phyloP scores from a whole-genome alignment of 208 protist genomes.

The Trypanosoma melophagium region DNA sequence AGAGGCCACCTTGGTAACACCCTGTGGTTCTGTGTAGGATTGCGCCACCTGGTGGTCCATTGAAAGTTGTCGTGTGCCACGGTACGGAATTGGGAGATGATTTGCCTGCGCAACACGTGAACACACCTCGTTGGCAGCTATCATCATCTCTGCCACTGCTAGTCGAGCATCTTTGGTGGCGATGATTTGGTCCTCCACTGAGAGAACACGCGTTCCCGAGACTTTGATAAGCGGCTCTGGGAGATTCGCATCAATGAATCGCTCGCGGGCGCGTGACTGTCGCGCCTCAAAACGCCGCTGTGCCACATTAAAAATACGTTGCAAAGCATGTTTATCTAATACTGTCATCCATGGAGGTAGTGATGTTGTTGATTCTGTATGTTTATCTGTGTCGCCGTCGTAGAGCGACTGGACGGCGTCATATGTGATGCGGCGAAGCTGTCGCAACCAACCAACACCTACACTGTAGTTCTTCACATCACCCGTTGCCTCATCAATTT shows the following conservation, averaged over 20 bases:
- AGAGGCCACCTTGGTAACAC: slow-evolving; percentile 47
- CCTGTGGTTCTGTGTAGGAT: slow-evolving; percentile 59
- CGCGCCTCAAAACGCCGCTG: slow-evolving; percentile 44
- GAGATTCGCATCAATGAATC: slow-evolving; percentile 53
- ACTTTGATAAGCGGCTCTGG: slow-evolving; percentile 81
- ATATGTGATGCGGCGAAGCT: slow-evolving; percentile 87
- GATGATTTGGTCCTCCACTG: slow-evolving; percentile 73
- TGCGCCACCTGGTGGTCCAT: slow-evolving; percentile 73
- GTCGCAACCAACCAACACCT: slow-evolving; percentile 66
- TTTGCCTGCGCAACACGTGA: slow-evolving; percentile 82
- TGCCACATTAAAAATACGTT: slow-evolving; percentile 59
- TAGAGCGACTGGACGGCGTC: slow-evolving; percentile 76
- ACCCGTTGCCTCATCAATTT: slow-evolving; percentile 63
- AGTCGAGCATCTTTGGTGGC: slow-evolving; percentile 79
- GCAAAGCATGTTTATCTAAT: slow-evolving; percentile 40
- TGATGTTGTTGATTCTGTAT: background rate
- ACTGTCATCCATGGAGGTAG: slow-evolving; percentile 56
- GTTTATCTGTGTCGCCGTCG: slow-evolving; percentile 10
- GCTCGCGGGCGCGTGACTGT: slow-evolving; percentile 33
- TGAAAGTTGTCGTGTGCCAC: slow-evolving; percentile 76
- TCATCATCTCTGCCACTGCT: slow-evolving; percentile 89
- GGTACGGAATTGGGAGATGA: slow-evolving; percentile 71
- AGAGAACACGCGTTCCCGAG: slow-evolving; percentile 49
- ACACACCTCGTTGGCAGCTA: slow-evolving; percentile 90
- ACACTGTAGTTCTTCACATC: slow-evolving; percentile 78